Conservation (phyloP, 106 monocot genomes). For the Dactylorhiza incarnata region DNA sequence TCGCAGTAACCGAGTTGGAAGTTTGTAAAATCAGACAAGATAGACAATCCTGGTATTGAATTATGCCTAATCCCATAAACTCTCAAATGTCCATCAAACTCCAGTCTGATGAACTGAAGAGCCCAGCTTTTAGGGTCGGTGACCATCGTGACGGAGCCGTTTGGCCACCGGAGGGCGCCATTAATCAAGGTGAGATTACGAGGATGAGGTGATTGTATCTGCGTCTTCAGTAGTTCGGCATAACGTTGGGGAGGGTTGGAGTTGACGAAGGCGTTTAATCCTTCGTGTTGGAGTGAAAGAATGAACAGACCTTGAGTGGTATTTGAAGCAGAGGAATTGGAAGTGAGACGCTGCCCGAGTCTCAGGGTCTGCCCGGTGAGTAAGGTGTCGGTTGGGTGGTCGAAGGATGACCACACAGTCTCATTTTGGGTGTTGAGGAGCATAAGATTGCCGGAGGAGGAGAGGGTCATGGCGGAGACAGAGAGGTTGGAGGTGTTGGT, state of each 20-base stretch:
- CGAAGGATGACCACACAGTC: slow-evolving; percentile 42
- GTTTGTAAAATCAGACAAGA: not conserved
- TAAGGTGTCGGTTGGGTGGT: slow-evolving; percentile 45
- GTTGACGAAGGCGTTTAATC: slow-evolving; percentile 13
- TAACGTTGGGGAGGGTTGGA: slow-evolving; percentile 27
- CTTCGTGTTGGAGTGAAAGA: slow-evolving; percentile 4
- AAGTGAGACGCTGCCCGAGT: slow-evolving; percentile 19
- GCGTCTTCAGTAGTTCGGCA: not conserved
- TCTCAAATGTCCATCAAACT: slow-evolving; percentile 6
- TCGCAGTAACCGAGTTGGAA: slow-evolving; percentile 6
- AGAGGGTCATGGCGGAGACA: slow-evolving; percentile 31
- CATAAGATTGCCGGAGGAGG: slow-evolving; percentile 35
- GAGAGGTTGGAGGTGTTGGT: slow-evolving; percentile 29
- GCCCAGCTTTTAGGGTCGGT: not conserved
- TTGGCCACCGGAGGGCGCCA: not conserved
- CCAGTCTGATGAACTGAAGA: not conserved
- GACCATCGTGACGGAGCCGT: not conserved
- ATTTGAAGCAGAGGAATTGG: slow-evolving; percentile 16
- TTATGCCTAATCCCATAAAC: not conserved
- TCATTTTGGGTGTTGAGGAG: slow-evolving; percentile 16
- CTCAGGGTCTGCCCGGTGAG: slow-evolving; percentile 31
- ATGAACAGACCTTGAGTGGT: slow-evolving; percentile 13
- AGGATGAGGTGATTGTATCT: not conserved
- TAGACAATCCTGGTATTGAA: not conserved
- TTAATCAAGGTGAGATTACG: not conserved